Conservation (phyloP, 331 rosid genomes). For the Arachis monticola region DNA sequence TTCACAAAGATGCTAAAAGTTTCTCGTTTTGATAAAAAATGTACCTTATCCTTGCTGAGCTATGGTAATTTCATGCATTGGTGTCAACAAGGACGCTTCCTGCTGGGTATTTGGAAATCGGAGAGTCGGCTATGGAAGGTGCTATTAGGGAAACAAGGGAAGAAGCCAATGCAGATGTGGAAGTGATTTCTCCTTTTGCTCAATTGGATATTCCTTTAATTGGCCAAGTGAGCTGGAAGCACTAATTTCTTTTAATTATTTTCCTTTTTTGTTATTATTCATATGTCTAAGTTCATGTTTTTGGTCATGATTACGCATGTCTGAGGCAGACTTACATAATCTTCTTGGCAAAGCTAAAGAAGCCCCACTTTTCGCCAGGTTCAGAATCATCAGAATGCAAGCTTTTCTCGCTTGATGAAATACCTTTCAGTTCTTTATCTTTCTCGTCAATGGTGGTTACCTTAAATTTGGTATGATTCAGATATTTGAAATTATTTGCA, state of each 20-base stretch:
- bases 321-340: constrained; percentile 71
- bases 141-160: constrained; percentile 88
- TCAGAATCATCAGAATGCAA: constrained; percentile 77
- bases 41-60: constrained; percentile 23
- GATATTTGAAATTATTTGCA: constrained; percentile 4
- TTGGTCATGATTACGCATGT: constrained; percentile 20
- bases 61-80: constrained; percentile 26
- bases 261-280: constrained; percentile 2
- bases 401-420: constrained; percentile 66
- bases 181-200: constrained; percentile 77
- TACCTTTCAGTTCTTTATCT: constrained; percentile 72
- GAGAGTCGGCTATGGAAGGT: constrained; percentile 89
- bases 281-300: constrained; percentile 25
- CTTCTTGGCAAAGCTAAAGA: constrained; percentile 73
- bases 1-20: constrained; percentile 7
- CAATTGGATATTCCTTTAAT: constrained; percentile 84
- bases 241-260: neutral
- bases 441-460: constrained; percentile 88
- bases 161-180: constrained; percentile 88
- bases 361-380: constrained; percentile 79
- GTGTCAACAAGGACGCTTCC: constrained; percentile 74
- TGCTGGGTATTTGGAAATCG: constrained; percentile 84
- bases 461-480: constrained; percentile 63
- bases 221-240: constrained; percentile 64
- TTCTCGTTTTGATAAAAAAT: constrained; percentile 22